Conservation (phyloP, 192 early-diverging fungal species). For the Coemansia sp. region DNA sequence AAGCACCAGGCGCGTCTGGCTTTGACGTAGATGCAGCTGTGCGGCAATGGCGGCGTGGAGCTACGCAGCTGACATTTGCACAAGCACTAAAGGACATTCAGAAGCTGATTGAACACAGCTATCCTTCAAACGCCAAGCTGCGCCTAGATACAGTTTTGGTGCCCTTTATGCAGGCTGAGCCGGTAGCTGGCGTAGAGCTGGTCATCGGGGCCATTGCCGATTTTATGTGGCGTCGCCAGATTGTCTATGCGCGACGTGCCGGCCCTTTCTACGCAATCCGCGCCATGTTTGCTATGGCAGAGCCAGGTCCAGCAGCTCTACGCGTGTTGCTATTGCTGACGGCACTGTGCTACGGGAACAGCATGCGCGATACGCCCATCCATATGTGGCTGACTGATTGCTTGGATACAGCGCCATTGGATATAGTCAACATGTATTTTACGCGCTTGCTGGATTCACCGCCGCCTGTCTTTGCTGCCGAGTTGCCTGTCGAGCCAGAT, state of each 20-base stretch:
- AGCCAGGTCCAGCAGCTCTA: slow-evolving; percentile 11
- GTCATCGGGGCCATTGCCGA: slow-evolving; percentile 45
- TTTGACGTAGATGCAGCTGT: slow-evolving; percentile 24
- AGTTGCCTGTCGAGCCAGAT: slow-evolving; percentile 37
- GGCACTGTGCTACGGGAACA: slow-evolving; percentile 36
- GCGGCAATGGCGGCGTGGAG: slow-evolving; percentile 31
- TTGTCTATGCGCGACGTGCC: slow-evolving; percentile 25
- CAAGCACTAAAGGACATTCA: slow-evolving; percentile 30
- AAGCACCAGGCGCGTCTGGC: slow-evolving; percentile 20
- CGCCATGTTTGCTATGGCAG: slow-evolving; percentile 27
- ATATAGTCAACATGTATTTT: slow-evolving; percentile 25
- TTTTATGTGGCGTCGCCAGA: slow-evolving; percentile 34
- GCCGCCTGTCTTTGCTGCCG: slow-evolving; percentile 21
- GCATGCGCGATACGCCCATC: slow-evolving; percentile 40
- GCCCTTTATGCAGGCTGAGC: slow-evolving; percentile 43
- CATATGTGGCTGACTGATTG: slow-evolving; percentile 48
- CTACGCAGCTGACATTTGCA: slow-evolving; percentile 19
- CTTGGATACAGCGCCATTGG: slow-evolving; percentile 22
- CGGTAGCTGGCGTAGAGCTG: slow-evolving; percentile 37
- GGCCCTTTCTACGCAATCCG: slow-evolving; percentile 44
- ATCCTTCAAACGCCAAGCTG: slow-evolving; percentile 32
- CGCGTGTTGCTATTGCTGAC: slow-evolving; percentile 36
- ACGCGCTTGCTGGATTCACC: slow-evolving; percentile 2
- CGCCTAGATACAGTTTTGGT: slow-evolving; percentile 41
- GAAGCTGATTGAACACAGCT: slow-evolving; percentile 26